Conservation (phyloP, 2,329 filamentous ascomycete species). For the Aplosporella prunicola region DNA sequence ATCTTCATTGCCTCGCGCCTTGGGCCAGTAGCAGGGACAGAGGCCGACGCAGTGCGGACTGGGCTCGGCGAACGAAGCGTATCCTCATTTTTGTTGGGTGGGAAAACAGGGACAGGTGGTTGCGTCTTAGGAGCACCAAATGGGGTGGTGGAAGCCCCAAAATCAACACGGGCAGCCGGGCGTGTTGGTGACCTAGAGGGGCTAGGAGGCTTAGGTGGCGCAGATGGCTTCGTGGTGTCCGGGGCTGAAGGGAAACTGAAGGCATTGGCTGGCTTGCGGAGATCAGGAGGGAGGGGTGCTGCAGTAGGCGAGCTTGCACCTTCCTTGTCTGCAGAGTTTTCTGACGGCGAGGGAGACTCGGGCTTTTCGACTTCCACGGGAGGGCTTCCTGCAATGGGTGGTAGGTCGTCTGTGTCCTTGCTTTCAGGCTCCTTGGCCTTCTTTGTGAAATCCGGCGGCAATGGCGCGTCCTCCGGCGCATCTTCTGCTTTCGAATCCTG, state of each 20-base stretch:
- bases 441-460: slow-evolving; percentile 28
- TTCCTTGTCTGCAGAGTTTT: slow-evolving; percentile 29
- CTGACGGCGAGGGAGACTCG: slow-evolving; percentile 23
- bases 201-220: slow-evolving; percentile 21
- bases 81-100: slow-evolving; percentile 39
- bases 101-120: slow-evolving; percentile 41
- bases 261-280: too few species aligned
- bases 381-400: slow-evolving; percentile 40
- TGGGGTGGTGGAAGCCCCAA: slow-evolving; percentile 19
- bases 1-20: slow-evolving; percentile 22
- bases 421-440: slow-evolving; percentile 23
- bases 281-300: neutral
- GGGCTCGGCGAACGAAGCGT: slow-evolving; percentile 67
- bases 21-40: slow-evolving; percentile 24
- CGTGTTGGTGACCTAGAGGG: slow-evolving; percentile 16
- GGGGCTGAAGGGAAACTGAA: too few species aligned
- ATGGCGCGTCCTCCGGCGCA: slow-evolving; percentile 29
- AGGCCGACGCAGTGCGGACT: slow-evolving; percentile 48
- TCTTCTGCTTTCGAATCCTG: slow-evolving; percentile 15
- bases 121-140: slow-evolving; percentile 28
- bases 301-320: neutral
- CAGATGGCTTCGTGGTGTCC: too few species aligned
- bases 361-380: slow-evolving; percentile 33
- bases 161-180: slow-evolving; percentile 2
- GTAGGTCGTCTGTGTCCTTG: slow-evolving; percentile 31